Evolutionary conservation across 352 stramenopile species (phyloP), one percentile per base, ranked within the genome.

Genomic region (Phytopythium sindhum): DNA sequence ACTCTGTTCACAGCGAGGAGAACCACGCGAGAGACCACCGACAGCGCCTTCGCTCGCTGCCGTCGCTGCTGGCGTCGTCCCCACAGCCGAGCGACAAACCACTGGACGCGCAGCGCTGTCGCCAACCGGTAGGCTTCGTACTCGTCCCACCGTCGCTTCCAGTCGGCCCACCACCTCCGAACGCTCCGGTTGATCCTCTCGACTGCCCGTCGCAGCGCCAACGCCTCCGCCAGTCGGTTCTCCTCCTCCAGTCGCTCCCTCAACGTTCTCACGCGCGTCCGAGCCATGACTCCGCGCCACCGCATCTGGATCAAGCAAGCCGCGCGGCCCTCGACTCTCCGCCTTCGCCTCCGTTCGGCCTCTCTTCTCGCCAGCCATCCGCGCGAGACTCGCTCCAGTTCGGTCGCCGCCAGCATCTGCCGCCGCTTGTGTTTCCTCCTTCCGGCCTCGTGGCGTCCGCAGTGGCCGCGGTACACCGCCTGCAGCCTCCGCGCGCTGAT

Each of bases 41-140:
- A n/a, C n/a, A 51, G 19, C 42, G 42, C 19, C 42, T 48, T 48
- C 42, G 42, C 42, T 21, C 42, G n/a, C 42, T 14, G 19, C 7
- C 15, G 17, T 9, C 41, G 39, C 10, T 19, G 19, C 41, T 47
- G 41, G 6, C n/a, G 42, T 21, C 19, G 19, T 8, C 44, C n/a
- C 44, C 44, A 51, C 44, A 11, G 17, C 24, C 47, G 47, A 53
- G 47, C 47, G 12, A 17, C 47, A 4, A 53, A 33, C 24, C 23
- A 28, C 60, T 89, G 83, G 41, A 91, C 65, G 21, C 63, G 69
- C 1, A 73, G 67, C 55, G 75, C 74, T 12, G 47, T 28, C 23
- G 24, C 23, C 47, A 28, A 0, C 11, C 47, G 23, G 4, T 7
- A 4, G 14, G 47, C 47, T 17, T 53, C 24, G 47, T 33, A 10